phyloP scores from a whole-genome alignment of 2,329 filamentous ascomycete species.

The Fusarium illudens region DNA sequence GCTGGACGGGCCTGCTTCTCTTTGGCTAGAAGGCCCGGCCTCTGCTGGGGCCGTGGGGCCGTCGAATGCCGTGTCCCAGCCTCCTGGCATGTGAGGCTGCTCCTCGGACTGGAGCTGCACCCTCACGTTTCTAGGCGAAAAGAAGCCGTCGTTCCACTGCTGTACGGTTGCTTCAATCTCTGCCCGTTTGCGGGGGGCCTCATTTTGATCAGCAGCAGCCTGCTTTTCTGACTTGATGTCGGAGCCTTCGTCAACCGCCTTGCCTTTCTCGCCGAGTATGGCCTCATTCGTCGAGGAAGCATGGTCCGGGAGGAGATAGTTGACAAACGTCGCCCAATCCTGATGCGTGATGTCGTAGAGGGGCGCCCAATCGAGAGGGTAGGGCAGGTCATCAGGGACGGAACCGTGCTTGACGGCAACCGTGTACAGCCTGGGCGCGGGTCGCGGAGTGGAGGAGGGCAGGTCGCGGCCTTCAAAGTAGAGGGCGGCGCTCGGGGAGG shows the following conservation, averaged over 20 bases:
- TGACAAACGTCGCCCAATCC: constrained; percentile 69
- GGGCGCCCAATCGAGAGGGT: constrained; percentile 48
- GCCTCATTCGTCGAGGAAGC: constrained; percentile 54
- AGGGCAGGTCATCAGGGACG: constrained; percentile 56
- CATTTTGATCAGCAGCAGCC: constrained; percentile 19
- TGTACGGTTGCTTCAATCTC: constrained; percentile 53
- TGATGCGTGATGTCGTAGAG: constrained; percentile 57
- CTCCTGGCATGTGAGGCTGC: constrained; percentile 39
- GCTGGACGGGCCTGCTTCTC: constrained; percentile 12
- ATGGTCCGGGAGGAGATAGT: constrained; percentile 63
- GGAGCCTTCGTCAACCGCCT: constrained; percentile 48
- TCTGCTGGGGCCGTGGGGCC: constrained; percentile 10
- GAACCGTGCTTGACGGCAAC: constrained; percentile 48
- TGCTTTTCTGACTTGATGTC: constrained; percentile 37
- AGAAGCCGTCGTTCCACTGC: constrained; percentile 68
- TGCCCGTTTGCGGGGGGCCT: constrained; percentile 38
- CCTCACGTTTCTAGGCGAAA: constrained; percentile 57
- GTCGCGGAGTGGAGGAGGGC: constrained; percentile 34
- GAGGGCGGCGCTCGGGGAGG: constrained; percentile 37
- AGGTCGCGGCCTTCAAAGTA: constrained; percentile 59
- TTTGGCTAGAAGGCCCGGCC: constrained; percentile 18
- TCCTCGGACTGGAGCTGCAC: constrained; percentile 47
- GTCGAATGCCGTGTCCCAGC: constrained; percentile 38
- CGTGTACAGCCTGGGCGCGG: constrained; percentile 44
- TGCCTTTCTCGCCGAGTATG: constrained; percentile 59